Base-by-base conservation (phyloP, 2,329 filamentous ascomycete genomes). In the Nectriaceae sp. region DNA sequence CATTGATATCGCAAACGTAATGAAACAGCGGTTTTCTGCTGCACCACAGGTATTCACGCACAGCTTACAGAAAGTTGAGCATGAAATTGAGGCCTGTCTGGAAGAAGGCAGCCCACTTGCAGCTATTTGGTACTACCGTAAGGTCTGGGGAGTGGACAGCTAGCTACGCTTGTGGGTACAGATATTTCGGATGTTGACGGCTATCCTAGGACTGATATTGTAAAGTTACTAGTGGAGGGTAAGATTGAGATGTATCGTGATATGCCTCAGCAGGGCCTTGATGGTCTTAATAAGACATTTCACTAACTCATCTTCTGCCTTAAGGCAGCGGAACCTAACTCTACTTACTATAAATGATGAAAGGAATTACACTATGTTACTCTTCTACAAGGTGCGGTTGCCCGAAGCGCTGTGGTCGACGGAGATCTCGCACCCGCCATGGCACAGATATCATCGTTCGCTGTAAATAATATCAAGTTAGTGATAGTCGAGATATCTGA, bases 151-250 rank as follows among this genome's bases (percentile, higher is more conserved):
- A 2, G 16, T 15, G 46, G 46, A 2, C 36, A 44, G 19, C 41
- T 24, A 16, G 37, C 3, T 5, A 1, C 5, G 8, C 40, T 44
- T 40, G 2, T 49, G 2, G 46, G 46, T 21, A 24, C n/a, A 1
- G 41, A 49, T 29, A 41, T 49, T 18, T 49, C 41, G 46, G 37
- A 49, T 13, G 21, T 49, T 18, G 22, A 20, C 2, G 36, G 21
- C 6, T 41, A 40, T 11, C 4, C 15, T 13, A 49, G 44, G 18
- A 18, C 20, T 6, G 37, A 13, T n/a, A 20, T 49, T 1, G 37
- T 36, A n/a, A 37, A 44, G 2, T 29, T 49, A 5, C 20, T 49
- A 6, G 11, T 49, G 3, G 37, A 6, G n/a, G 37, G 37, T 20
- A 38, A 21, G 13, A n/a, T 49, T 10, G 29, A 19, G 11, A 6